Evolutionary conservation across 345 rosid species (phyloP).

Genomic region (Lepidium africanum): DNA sequence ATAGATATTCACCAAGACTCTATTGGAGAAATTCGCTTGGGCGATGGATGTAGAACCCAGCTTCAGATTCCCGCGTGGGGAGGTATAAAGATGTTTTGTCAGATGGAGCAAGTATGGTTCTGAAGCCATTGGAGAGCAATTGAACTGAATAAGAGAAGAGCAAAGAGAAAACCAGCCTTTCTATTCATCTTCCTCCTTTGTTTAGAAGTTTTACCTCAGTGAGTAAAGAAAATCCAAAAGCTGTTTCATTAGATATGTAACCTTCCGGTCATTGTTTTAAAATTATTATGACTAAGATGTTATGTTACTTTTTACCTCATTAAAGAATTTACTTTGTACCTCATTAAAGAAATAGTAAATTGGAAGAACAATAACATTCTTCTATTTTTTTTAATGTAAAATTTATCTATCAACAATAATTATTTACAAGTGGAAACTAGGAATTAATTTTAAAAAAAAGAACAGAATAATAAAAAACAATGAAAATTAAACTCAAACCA

Average conservation of each 20-base stretch:
- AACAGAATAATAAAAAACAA: too few relatives aligned
- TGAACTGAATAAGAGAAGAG: constrained; percentile 4
- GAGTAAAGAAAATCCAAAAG: background rate
- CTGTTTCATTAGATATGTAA: constrained; percentile 3
- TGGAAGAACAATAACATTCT: background rate
- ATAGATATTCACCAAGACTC: constrained; percentile 92
- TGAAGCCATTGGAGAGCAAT: constrained; percentile 7
- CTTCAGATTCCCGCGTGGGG: constrained; percentile 62
- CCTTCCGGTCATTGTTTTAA: background rate
- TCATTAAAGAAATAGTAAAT: constrained; percentile 9
- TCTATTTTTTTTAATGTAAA: too few relatives aligned
- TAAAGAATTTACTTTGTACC: constrained; percentile 3
- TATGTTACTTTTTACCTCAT: constrained; percentile 1
- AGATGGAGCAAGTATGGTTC: constrained; percentile 10
- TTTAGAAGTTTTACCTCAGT: background rate
- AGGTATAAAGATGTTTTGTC: constrained; percentile 1
- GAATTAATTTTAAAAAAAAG: too few relatives aligned
- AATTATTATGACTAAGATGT: background rate
- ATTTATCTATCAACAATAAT: too few relatives aligned
- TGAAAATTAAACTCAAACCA: too few relatives aligned
- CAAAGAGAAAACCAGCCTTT: constrained; percentile 14
- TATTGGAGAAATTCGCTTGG: constrained; percentile 89
- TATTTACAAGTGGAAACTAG: too few relatives aligned
- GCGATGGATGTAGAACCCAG: constrained; percentile 93
- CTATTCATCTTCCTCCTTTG: constrained; percentile 18